Base-by-base conservation (phyloP, 2,329 filamentous ascomycete species). In the Dichotomopilus funicola region DNA sequence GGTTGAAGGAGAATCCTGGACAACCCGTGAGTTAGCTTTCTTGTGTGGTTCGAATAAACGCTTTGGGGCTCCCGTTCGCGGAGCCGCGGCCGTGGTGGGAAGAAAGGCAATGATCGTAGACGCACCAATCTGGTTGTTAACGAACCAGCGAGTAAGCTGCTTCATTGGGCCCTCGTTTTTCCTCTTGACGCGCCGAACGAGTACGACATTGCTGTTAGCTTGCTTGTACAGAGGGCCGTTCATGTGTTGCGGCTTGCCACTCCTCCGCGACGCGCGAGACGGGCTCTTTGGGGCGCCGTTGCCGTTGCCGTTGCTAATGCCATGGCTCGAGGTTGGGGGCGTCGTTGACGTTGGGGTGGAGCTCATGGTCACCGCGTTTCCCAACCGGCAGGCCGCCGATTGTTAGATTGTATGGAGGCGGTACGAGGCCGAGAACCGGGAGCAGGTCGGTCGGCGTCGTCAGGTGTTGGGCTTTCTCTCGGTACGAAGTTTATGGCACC, bases 51-150 rank as follows among this genome's bases (percentile, higher is more conserved):
- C 37, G 4, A 38, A 12, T 8, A 12, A 9, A 8, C 8, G 37
- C 37, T 8, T 12, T 8, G 37, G 37, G 12, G 8, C 12, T 9
- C 8, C 12, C 9, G 37, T 40, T 40, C 37, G 37, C 8, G 2
- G 2, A 12, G 9, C 9, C 9, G 37, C 37, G 27, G 31, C 35
- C 8, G 36, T 11, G 35, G 9, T 12, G n/a, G 5, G 27, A 41
- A 12, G 19, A 31, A 43, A 12, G 36, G 3, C 19, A 27, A 27
- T 27, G 19, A 27, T 27, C 13, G 11, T 43, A 35, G 13, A 73
- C 82, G 57, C 83, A 91, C 88, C 87, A 65, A 89, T 85, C 70
- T 92, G 88, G 70, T 92, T 89, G 66, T 88, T 77, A 63, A 89
- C 82, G 68, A 91, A 80, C 83, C 86, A 89, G 66, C 78, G 76